A percentile compares a stretch with the other conserved stretches of the same genome.
phyloP scores from a whole-genome alignment of 331 rosid species.

The Malus hybrid region DNA sequence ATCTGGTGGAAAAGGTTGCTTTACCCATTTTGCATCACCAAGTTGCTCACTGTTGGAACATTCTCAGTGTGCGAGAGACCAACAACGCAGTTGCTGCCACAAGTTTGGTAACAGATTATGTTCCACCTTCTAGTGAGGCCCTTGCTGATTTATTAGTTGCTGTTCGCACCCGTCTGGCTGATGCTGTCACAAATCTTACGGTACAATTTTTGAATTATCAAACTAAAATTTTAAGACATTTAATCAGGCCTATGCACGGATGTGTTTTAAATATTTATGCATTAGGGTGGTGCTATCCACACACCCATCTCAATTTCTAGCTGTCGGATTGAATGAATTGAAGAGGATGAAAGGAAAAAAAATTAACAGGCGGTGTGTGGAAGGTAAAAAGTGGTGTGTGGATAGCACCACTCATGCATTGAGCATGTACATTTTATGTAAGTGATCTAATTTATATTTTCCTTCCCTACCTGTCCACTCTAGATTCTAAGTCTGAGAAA shows the following conservation, averaged over 20 bases:
- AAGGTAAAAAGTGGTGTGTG: no score
- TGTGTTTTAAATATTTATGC: background rate
- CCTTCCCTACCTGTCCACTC: background rate
- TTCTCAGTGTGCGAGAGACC: constrained; percentile 76
- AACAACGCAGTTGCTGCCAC: constrained; percentile 68
- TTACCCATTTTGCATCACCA: constrained; percentile 83
- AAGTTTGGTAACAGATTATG: constrained; percentile 73
- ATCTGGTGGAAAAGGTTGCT: constrained; percentile 84
- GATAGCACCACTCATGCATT: background rate
- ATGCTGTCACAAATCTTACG: constrained; percentile 68
- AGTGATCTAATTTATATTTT: background rate
- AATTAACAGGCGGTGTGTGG: no score
- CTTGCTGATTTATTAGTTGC: constrained; percentile 68
- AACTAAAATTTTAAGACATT: background rate
- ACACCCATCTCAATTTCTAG: no score
- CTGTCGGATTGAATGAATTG: no score
- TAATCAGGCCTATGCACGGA: background rate
- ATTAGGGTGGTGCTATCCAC: background rate
- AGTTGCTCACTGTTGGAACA: constrained; percentile 83
- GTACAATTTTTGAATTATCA: constrained; percentile 25
- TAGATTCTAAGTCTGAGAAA: background rate
- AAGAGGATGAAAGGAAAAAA: no score
- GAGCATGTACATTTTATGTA: background rate
- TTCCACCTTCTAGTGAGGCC: constrained; percentile 72
- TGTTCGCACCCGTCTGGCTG: constrained; percentile 60